phyloP scores from a whole-genome alignment of 2,329 filamentous ascomycete genomes.

The Xenoacremonium recifei region DNA sequence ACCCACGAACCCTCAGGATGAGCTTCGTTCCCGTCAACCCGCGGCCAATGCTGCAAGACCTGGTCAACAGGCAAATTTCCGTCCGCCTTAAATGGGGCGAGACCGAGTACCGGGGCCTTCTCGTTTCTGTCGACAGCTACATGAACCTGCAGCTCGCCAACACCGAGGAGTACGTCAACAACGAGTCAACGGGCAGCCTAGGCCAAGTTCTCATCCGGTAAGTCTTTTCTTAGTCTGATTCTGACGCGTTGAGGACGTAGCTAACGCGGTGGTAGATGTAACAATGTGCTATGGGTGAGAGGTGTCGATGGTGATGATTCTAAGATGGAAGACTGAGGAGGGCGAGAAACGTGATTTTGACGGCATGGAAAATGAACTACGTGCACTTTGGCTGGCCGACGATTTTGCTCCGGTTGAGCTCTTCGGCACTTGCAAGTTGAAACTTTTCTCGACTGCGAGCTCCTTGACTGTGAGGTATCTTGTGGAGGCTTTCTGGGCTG shows the following conservation, averaged over 20 bases:
- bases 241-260: not conserved
- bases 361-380: too few relatives aligned
- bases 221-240: constrained; percentile 16
- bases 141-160: constrained; percentile 96
- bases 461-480: too few relatives aligned
- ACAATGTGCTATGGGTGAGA: constrained; percentile 95
- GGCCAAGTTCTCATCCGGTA: constrained; percentile 92
- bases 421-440: too few relatives aligned
- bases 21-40: constrained; percentile 97
- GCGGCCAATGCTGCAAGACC: constrained; percentile 89
- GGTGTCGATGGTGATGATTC: constrained; percentile 55
- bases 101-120: constrained; percentile 91
- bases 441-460: too few relatives aligned
- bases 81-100: constrained; percentile 98
- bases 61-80: constrained; percentile 87
- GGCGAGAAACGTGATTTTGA: too few relatives aligned
- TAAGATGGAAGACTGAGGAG: constrained; percentile 58
- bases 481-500: too few relatives aligned
- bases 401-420: too few relatives aligned
- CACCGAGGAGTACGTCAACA: constrained; percentile 89
- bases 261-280: constrained; percentile 60
- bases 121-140: constrained; percentile 94
- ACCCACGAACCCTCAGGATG: too few relatives aligned
- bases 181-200: constrained; percentile 78
- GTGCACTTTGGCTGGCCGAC: too few relatives aligned